Base-by-base conservation (phyloP, 108 stramenopile genomes). In the Cyclotella baltica region DNA sequence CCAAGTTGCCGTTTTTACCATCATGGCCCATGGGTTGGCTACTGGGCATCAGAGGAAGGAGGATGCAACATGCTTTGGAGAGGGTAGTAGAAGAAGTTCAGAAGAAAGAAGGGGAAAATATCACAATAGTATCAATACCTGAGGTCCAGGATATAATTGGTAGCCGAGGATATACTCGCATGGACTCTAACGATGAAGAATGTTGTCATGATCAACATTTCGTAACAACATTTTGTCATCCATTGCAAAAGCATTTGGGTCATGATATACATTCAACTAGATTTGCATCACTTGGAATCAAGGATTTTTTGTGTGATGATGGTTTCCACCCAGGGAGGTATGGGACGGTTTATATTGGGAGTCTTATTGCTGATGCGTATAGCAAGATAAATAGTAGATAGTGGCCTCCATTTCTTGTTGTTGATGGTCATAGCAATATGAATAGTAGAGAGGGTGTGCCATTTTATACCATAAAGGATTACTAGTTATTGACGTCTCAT, bases 321-420 rank as follows among this genome's bases (percentile, higher is more conserved):
- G 76, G 76, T 8, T 77, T 77, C 52, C 76, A 77, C 50, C 76
- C 76, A 0, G 76, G 69, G 0, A 46, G 33, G 20, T 33, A 68
- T 29, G 75, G 75, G 25, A 75, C 67, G n/a, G 47, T 31, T 6
- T 69, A 58, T 33, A 56, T 68, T 40, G 75, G 75, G 16, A 69
- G 47, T 69, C 38, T 75, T 13, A 68, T 75, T 3, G 35, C 53
- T 57, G 38, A 69, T 38, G 67, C 75, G 5, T 75, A 75, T 30
- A 61, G 48, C 3, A 58, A 72, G 40, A 31, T 59, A 58, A 72
- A 29, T 23, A 1, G 22, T 40, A 30, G 31, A 25, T 11, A 1
- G 25, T 55, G 25, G 25, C 19, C 2, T n/a, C 47, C 47, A 37
- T 23, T 67, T 40, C n/a, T n/a, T n/a, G n/a, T n/a, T n/a, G n/a